Conservation (phyloP, 768 basidiomycete species). For the Gautieria morchelliformis region DNA sequence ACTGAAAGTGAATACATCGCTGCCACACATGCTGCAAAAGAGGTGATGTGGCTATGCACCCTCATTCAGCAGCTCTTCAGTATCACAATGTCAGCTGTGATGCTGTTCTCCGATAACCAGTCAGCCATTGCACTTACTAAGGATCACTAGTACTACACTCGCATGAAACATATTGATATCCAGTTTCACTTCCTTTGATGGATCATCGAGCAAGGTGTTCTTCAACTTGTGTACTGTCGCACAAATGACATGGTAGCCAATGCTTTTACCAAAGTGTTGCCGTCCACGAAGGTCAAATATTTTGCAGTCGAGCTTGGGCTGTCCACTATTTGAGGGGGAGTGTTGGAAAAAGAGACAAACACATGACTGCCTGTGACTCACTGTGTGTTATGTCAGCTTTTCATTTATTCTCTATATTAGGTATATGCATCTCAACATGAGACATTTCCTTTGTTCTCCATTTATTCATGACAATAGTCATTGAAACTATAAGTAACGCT, state of each 20-base stretch:
- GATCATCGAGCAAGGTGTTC: conserved; percentile 19
- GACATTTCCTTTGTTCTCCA: no score
- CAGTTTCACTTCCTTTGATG: conserved; percentile 24
- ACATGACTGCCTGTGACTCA: no score
- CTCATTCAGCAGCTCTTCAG: conserved; percentile 29
- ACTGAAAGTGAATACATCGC: conserved; percentile 29
- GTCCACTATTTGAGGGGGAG: neutral
- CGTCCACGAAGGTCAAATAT: neutral
- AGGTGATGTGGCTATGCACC: conserved; percentile 30
- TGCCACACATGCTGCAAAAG: conserved; percentile 17
- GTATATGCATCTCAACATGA: no score
- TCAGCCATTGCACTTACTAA: conserved; percentile 20
- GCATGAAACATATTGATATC: conserved; percentile 25
- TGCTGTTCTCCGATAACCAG: conserved; percentile 23
- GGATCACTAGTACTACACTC: conserved; percentile 18
- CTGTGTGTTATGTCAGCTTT: no score
- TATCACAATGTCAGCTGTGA: conserved; percentile 21
- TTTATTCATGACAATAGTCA: no score
- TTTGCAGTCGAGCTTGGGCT: neutral
- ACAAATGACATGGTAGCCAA: conserved; percentile 21
- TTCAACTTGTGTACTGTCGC: conserved; percentile 14
- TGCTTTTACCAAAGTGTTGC: conserved; percentile 24
- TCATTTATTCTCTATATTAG: no score
- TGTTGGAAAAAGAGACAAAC: no score
- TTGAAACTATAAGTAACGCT: no score